Evolutionary conservation across 2,329 filamentous ascomycete genomes (phyloP).

Genomic region (Diaporthe vexans): DNA sequence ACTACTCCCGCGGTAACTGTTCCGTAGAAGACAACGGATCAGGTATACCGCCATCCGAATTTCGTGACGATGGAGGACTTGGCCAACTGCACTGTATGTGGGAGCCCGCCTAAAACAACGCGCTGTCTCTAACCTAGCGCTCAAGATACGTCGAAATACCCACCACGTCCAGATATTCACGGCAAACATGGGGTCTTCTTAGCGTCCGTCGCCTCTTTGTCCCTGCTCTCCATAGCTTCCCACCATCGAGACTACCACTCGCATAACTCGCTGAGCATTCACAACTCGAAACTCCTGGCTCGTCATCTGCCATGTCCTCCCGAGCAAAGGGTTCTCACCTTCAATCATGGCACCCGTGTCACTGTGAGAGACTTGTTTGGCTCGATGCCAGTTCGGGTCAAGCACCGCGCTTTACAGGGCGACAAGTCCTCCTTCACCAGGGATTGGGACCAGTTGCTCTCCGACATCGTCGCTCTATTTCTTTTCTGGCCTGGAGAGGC

Average conservation of each 20-base stretch:
- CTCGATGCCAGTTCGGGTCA: conserved; percentile 90
- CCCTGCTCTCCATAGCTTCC: conserved; percentile 83
- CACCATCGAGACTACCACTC: conserved; percentile 72
- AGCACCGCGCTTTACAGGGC: conserved; percentile 74
- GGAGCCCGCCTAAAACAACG: conserved; percentile 9
- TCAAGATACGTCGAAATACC: conserved; percentile 84
- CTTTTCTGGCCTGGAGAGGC: conserved; percentile 75
- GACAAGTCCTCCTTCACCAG: conserved; percentile 67
- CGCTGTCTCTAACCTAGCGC: conserved; percentile 10
- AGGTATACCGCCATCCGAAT: conserved; percentile 83
- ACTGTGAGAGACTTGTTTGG: conserved; percentile 87
- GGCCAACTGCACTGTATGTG: conserved; percentile 79
- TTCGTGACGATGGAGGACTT: conserved; percentile 77
- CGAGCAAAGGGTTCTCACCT: conserved; percentile 68
- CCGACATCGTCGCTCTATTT: conserved; percentile 73
- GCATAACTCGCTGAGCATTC: conserved; percentile 76
- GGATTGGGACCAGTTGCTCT: conserved; percentile 76
- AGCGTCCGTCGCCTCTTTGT: conserved; percentile 80
- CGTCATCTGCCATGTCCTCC: conserved; percentile 73
- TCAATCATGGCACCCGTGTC: conserved; percentile 80
- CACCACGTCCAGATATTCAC: conserved; percentile 62
- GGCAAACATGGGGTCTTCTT: conserved; percentile 83
- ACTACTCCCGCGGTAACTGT: conserved; percentile 83
- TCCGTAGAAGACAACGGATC: conserved; percentile 86
- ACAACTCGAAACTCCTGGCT: conserved; percentile 76